phyloP scores from a whole-genome alignment of 108 stramenopile genomes.

The Nannochloropsis gaditana region DNA sequence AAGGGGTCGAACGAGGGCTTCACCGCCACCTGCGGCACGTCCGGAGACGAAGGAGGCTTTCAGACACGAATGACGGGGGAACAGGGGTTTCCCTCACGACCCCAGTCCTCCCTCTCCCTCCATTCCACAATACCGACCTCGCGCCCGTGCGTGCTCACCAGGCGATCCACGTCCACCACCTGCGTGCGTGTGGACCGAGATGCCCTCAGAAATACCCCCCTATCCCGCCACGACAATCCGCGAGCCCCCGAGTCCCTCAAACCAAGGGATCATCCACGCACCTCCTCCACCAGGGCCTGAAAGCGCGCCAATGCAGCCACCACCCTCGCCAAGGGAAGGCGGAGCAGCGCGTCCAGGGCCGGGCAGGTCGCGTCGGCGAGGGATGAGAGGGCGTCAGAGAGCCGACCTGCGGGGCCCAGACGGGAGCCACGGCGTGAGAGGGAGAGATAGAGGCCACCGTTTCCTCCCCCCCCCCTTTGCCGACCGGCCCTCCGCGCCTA shows the following conservation, averaged over 20 bases:
- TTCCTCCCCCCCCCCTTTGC: neutral
- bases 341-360: neutral
- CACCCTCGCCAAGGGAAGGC: neutral
- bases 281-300: conserved; percentile 21
- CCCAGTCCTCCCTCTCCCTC: neutral
- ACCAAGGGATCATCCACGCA: neutral
- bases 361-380: neutral
- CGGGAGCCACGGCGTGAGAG: neutral
- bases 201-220: too few relatives aligned
- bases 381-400: neutral
- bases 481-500: neutral
- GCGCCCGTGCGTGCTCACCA: conserved; percentile 4
- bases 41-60: too few relatives aligned
- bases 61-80: too few relatives aligned
- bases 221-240: too few relatives aligned
- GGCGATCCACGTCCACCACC: neutral
- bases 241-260: too few relatives aligned
- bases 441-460: neutral
- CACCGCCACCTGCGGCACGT: neutral
- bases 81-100: neutral
- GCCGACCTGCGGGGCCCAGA: neutral
- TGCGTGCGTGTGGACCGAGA: neutral
- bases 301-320: neutral
- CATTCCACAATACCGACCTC: neutral
- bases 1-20: neutral